Percentiles rank a stretch among this genome's conserved stretches.
phyloP scores from a whole-genome alignment of 176 grass and related monocot species.

The Oryza officinalis region DNA sequence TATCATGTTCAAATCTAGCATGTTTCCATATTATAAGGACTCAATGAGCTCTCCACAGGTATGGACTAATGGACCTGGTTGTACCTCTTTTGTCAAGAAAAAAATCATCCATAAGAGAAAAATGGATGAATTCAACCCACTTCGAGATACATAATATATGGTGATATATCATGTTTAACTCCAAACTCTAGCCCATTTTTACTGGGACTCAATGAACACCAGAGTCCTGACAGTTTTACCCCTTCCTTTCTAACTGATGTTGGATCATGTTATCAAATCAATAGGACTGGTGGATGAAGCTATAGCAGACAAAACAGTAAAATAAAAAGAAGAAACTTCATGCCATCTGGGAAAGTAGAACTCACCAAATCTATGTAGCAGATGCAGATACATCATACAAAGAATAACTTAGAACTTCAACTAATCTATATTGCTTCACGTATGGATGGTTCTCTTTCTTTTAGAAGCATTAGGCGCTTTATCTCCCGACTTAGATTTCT shows the following conservation, averaged over 20 bases:
- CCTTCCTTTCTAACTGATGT: background rate
- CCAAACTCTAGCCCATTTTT: background rate
- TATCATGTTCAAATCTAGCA: background rate
- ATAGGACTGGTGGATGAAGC: background rate
- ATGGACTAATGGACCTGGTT: background rate
- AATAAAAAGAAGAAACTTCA: background rate
- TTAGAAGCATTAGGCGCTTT: slow-evolving; percentile 45
- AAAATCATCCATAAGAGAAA: background rate
- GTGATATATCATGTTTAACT: background rate
- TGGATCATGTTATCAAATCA: background rate
- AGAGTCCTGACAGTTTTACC: background rate
- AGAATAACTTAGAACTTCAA: slow-evolving; percentile 10
- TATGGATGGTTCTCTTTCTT: slow-evolving; percentile 49
- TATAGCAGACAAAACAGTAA: background rate
- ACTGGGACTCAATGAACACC: background rate
- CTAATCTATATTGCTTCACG: slow-evolving; percentile 26
- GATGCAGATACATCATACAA: background rate
- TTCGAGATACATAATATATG: background rate
- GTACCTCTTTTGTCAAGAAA: background rate
- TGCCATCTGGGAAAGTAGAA: background rate
- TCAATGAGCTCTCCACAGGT: background rate
- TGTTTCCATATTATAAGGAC: background rate
- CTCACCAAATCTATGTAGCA: slow-evolving; percentile 27
- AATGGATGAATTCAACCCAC: background rate
- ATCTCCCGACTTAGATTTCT: slow-evolving; percentile 48